Evolutionary conservation across 305 asterid species (phyloP).

Genomic region (Ruellia speciosa): DNA sequence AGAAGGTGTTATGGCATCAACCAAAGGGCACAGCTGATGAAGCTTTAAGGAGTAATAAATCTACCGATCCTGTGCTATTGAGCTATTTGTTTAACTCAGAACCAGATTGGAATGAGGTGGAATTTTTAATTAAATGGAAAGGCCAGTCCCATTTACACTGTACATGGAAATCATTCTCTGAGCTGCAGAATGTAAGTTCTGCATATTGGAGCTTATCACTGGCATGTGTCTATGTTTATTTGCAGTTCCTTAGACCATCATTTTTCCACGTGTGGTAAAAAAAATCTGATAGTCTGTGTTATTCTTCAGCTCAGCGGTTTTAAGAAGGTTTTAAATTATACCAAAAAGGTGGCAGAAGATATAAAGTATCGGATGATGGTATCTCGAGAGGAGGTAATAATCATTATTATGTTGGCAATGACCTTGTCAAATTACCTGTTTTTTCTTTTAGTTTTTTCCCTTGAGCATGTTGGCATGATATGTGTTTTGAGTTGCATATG

Average conservation of each 20-base stretch:
- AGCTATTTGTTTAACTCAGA: conserved; percentile 77
- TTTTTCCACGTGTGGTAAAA: conserved; percentile 14
- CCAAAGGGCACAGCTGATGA: conserved; percentile 94
- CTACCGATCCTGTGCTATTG: conserved; percentile 67
- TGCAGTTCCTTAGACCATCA: conserved; percentile 13
- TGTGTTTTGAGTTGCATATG: no score
- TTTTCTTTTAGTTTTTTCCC: no score
- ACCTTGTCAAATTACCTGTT: neutral
- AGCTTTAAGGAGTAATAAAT: conserved; percentile 69
- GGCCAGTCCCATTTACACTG: conserved; percentile 99
- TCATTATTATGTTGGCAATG: neutral
- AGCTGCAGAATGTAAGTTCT: conserved; percentile 82
- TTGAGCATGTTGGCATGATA: neutral
- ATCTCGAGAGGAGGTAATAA: conserved; percentile 89
- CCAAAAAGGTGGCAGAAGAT: conserved; percentile 85
- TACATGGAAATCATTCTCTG: conserved; percentile 88
- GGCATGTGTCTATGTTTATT: conserved; percentile 16
- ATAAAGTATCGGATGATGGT: conserved; percentile 75
- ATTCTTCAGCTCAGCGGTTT: conserved; percentile 93
- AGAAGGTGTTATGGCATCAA: conserved; percentile 98
- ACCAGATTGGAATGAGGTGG: conserved; percentile 83
- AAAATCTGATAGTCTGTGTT: conserved; percentile 24
- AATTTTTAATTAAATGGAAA: conserved; percentile 95
- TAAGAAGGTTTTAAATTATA: conserved; percentile 95
- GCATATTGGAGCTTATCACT: conserved; percentile 9